Evolutionary conservation across 306 rosid genomes (phyloP), one percentile per base, ranked within the genome.

Genomic region (Erythrophleum fordii): DNA sequence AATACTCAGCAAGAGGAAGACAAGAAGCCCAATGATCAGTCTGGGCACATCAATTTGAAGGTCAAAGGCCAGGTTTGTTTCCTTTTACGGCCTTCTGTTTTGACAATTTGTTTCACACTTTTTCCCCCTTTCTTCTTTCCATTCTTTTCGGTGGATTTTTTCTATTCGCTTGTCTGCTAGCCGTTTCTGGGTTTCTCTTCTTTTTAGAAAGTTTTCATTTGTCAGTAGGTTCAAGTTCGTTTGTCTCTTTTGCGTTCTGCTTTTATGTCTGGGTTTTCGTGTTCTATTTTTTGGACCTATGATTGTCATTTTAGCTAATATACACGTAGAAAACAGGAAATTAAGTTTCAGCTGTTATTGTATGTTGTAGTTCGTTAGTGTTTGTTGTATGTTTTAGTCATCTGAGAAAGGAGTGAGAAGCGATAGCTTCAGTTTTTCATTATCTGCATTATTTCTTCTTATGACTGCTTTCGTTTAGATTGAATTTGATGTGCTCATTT

Each of bases 41-140:
- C 83, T 0, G 87, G 85, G 11, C 94, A 89, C 86, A 91, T 93
- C 89, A 87, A 90, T 56, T 83, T 93, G 72, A 93, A 91, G 83
- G 97, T 93, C 78, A 91, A 91, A 77, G 91, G 97, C 62, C 97
- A 93, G 97, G 97, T 93, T 80, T 69, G 39, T 75, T 44, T 80
- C 20, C 11, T 9, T 11, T 13, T 8, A 8, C 10, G 5, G 0
- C 6, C 7, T 18, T 18, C 60, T 26, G 53, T 20, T 39, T 23
- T 13, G 4, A 3, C 12, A 3, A 41, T 26, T 77, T 67, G 0
- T 52, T n/a, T n/a, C n/a, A n/a, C n/a, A n/a, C n/a, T n/a, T n/a
- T n/a, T 14, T 56, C 8, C 22, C 16, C 20, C 3, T 5, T 3
- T 3, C 17, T 22, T 28, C 1, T 3, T 44, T 29, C 2, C 1